Evolutionary conservation across 352 stramenopile genomes (phyloP), one percentile per base, ranked within the genome.

Genomic region (Globisporangium cystogenes): DNA sequence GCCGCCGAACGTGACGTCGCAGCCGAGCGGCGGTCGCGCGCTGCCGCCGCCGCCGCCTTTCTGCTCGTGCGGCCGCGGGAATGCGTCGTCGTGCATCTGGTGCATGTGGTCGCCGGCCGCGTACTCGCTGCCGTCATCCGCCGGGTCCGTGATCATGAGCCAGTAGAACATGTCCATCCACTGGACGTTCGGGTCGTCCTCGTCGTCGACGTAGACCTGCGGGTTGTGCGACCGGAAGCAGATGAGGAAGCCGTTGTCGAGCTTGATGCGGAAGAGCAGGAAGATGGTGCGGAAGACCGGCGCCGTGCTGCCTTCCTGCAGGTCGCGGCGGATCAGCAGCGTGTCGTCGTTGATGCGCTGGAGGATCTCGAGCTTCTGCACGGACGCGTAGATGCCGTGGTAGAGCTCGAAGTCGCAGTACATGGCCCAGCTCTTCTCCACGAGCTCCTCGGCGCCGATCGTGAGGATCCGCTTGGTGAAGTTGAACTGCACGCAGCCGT

Each of bases 141-240:
- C 60, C 23, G 76, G 72, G 51, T 90, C 75, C 1, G 78, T 86
- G 54, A 90, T 72, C 80, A 87, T 84, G 44, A 90, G 77, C 80
- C 80, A 90, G 68, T 90, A 90, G 37, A 88, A 88, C 77, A 90
- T 90, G 31, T 88, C 76, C 77, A 90, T 88, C 80, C 80, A 90
- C 70, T 90, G 73, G 20, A 90, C 75, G 43, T 80, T 89, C 29
- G 80, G 73, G 51, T 90, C 80, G 60, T 90, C 80, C 51, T 89
- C 77, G 51, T 90, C 80, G 52, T 89, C 72, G 3, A 73, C 74
- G 40, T 69, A 83, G 29, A 88, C 70, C 0, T 58, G 49, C 14
- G 80, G 77, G 53, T 90, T 89, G 57, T 87, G 75, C 18, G 80
- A 90, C 11, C 77, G 72, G 65, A 90, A 90, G 70, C 80, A 90